A percentile compares a stretch with the other conserved stretches of the same genome.
These are phyloP conservation scores for Tritrichomonas musculus DNA, from an alignment of 208 protist species.

Conservation along the genomic window DNA sequence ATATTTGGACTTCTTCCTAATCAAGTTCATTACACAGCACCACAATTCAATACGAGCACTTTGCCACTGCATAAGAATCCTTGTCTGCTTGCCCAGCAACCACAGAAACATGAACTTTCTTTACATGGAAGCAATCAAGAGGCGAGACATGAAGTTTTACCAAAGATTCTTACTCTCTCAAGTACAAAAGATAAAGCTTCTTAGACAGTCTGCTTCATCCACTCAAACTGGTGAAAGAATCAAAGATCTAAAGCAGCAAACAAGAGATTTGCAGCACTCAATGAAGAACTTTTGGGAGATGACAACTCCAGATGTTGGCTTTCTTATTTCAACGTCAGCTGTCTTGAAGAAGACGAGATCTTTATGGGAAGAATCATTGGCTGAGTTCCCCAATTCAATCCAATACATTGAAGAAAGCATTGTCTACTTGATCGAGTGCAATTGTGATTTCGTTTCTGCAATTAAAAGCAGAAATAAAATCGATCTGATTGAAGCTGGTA, in stretches of 20 bases:
- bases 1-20: too few relatives aligned
- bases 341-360: neutral
- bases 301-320: neutral
- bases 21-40: too few relatives aligned
- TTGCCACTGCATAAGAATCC: too few relatives aligned
- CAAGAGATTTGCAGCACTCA: neutral
- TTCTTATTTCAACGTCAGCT: neutral
- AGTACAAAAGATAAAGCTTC: neutral
- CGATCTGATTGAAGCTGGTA: neutral
- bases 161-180: neutral
- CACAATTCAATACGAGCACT: too few relatives aligned
- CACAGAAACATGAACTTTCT: too few relatives aligned
- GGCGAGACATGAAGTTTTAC: too few relatives aligned
- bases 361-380: neutral
- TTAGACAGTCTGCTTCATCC: neutral
- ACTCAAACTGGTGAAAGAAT: neutral
- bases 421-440: neutral
- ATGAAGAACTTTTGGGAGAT: neutral
- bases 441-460: neutral
- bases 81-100: too few relatives aligned
- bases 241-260: neutral
- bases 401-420: neutral
- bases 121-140: too few relatives aligned
- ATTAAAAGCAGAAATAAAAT: neutral
- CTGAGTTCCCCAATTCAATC: neutral